These are phyloP conservation scores for Lactarius vividus DNA, from an alignment of 768 basidiomycete species.

Conservation along the genomic window DNA sequence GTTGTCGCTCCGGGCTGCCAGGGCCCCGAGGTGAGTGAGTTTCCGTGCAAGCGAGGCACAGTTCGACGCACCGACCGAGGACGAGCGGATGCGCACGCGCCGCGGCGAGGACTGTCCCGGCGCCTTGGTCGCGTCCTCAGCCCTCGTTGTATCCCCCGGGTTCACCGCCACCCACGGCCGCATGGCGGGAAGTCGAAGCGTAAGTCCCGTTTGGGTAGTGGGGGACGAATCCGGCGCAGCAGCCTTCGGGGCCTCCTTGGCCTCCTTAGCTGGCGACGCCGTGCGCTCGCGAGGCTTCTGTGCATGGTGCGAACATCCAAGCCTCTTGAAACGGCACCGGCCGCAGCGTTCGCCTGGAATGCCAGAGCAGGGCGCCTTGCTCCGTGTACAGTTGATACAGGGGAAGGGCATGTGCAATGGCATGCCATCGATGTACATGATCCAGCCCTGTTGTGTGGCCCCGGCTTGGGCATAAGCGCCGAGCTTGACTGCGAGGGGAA, in stretches of 20 bases:
- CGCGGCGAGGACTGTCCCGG: neutral
- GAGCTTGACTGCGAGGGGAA: neutral
- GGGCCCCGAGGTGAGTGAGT: neutral
- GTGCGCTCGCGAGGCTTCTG: neutral
- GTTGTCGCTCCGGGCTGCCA: neutral
- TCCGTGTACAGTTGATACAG: conserved; percentile 6
- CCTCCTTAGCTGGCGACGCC: neutral
- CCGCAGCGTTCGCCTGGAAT: conserved; percentile 21
- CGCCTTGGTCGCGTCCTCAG: neutral
- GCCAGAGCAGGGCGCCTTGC: conserved; percentile 17
- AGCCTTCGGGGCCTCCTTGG: neutral
- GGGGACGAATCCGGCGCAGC: neutral
- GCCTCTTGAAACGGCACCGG: conserved; percentile 19
- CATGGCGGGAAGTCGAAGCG: neutral
- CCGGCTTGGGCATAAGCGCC: conserved; percentile 20
- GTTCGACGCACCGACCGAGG: neutral
- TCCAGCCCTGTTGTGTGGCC: conserved; percentile 18
- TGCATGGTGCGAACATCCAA: conserved; percentile 4
- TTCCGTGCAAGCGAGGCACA: neutral
- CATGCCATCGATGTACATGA: conserved; percentile 16
- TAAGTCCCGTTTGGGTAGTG: neutral
- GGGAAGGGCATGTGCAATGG: conserved; percentile 10
- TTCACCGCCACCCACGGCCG: neutral
- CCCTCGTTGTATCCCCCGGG: neutral
- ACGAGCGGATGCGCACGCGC: neutral